These are phyloP conservation scores for Cladosporium austrohemisphaericum DNA, from an alignment of 2,329 filamentous ascomycete genomes.

Conservation along the genomic window DNA sequence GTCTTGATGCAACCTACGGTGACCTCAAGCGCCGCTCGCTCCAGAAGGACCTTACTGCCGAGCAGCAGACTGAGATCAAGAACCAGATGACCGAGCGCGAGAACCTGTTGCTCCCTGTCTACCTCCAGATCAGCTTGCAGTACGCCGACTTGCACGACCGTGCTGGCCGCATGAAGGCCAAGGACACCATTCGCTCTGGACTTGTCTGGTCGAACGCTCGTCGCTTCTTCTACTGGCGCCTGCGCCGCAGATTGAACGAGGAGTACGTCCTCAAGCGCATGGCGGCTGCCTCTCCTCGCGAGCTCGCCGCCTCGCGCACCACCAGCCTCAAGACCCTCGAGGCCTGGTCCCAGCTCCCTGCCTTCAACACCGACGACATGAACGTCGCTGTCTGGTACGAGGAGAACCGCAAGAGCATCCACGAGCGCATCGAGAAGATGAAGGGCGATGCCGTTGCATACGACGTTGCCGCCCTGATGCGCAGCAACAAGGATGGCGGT, in stretches of 20 bases:
- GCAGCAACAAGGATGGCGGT: slow-evolving; percentile 63
- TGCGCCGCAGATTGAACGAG: slow-evolving; percentile 92
- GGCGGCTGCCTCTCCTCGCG: slow-evolving; percentile 46
- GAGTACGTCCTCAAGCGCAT: slow-evolving; percentile 95
- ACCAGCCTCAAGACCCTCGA: slow-evolving; percentile 69
- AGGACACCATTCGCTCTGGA: slow-evolving; percentile 81
- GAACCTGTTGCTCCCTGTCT: slow-evolving; percentile 84
- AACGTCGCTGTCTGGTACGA: slow-evolving; percentile 94
- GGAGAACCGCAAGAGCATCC: slow-evolving; percentile 79
- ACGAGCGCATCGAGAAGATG: slow-evolving; percentile 78
- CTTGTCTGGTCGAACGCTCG: slow-evolving; percentile 85
- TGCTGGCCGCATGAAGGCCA: slow-evolving; percentile 95
- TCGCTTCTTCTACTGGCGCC: slow-evolving; percentile 99
- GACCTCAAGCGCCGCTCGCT: slow-evolving; percentile 75
- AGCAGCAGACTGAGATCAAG: slow-evolving; percentile 76
- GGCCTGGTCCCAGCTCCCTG: slow-evolving; percentile 74
- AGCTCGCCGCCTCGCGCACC: slow-evolving; percentile 39
- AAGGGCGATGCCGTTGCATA: slow-evolving; percentile 70
- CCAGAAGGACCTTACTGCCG: slow-evolving; percentile 64
- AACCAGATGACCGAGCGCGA: slow-evolving; percentile 79
- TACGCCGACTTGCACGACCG: slow-evolving; percentile 97
- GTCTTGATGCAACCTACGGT: slow-evolving; percentile 79
- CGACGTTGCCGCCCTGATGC: slow-evolving; percentile 66
- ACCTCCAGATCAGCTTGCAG: slow-evolving; percentile 91
- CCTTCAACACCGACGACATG: slow-evolving; percentile 75